Evolutionary conservation across 2,329 filamentous ascomycete species (phyloP).

Genomic region (Colletotrichum sidae): DNA sequence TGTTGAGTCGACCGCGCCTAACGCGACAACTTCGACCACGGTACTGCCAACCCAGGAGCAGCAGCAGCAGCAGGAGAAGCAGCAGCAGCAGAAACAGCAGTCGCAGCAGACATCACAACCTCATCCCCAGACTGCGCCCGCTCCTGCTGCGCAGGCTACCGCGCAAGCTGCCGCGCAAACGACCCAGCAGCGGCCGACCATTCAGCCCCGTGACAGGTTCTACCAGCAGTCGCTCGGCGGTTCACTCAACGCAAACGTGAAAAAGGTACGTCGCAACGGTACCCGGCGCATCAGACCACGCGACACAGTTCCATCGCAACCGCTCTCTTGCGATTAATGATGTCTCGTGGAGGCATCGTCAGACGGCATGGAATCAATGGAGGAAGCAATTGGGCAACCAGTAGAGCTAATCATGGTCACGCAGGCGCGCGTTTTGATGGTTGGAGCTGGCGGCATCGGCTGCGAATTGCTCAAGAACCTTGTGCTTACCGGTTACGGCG

Average conservation of each 20-base stretch:
- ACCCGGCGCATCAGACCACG: conserved; percentile 34
- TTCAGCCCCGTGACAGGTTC: conserved; percentile 61
- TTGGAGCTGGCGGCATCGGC: conserved; percentile 96
- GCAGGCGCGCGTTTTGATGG: conserved; percentile 89
- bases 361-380: conserved; percentile 5
- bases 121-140: conserved; percentile 16
- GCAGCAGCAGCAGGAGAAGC: conserved; percentile 10
- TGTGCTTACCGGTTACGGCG: conserved; percentile 89
- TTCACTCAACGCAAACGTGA: conserved; percentile 72
- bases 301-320: conserved; percentile 5
- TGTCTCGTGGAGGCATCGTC: background rate
- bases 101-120: conserved; percentile 15
- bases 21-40: conserved; percentile 6
- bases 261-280: conserved; percentile 67
- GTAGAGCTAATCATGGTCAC: conserved; percentile 47
- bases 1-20: conserved; percentile 20
- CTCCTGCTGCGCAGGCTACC: conserved; percentile 16
- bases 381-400: conserved; percentile 17
- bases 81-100: conserved; percentile 5
- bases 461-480: conserved; percentile 98
- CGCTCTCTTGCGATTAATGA: background rate
- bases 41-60: conserved; percentile 14
- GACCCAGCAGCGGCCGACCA: conserved; percentile 37
- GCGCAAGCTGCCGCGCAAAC: conserved; percentile 22
- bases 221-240: conserved; percentile 76